Evolutionary conservation across 83 land plant species (phyloP).

Genomic region (Isoetes engelmannii): DNA sequence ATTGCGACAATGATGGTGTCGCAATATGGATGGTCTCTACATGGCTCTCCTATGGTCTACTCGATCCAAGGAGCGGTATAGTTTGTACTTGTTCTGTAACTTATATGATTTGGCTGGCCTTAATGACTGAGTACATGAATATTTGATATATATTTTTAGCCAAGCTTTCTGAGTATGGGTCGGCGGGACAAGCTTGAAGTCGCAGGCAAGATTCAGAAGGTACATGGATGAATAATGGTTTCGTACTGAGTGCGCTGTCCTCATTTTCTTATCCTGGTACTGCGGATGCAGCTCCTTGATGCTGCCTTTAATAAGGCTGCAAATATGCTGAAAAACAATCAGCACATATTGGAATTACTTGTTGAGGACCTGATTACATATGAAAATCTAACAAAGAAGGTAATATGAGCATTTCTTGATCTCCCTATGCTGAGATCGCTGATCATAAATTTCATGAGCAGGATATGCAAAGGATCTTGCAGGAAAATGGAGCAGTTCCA

Average conservation of each 20-base stretch:
- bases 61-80: constrained; percentile 37
- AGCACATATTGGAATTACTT: constrained; percentile 45
- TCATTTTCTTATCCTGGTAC: not conserved
- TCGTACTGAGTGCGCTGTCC: not conserved
- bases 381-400: constrained; percentile 66
- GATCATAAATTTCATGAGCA: not conserved
- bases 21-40: constrained; percentile 93
- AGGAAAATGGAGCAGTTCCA: constrained; percentile 28
- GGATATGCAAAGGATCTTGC: constrained; percentile 23
- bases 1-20: constrained; percentile 85
- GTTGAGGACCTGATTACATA: constrained; percentile 66
- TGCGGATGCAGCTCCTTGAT: constrained; percentile 43
- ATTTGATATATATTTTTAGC: constrained; percentile 1
- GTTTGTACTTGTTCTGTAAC: not conserved
- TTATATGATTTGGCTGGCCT: not conserved
- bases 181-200: constrained; percentile 51
- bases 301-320: constrained; percentile 64
- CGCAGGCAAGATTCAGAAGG: constrained; percentile 62
- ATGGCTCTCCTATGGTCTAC: constrained; percentile 70
- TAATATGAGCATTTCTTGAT: constrained; percentile 4
- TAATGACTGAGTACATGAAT: not conserved
- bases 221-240: constrained; percentile 4
- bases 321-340: constrained; percentile 60
- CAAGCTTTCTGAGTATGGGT: constrained; percentile 52
- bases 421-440: not conserved